Percentiles rank a stretch among this genome's conserved stretches.
Evolutionary conservation across 75 land plant species (phyloP).

Genomic region (Isoetes taiwanensis): DNA sequence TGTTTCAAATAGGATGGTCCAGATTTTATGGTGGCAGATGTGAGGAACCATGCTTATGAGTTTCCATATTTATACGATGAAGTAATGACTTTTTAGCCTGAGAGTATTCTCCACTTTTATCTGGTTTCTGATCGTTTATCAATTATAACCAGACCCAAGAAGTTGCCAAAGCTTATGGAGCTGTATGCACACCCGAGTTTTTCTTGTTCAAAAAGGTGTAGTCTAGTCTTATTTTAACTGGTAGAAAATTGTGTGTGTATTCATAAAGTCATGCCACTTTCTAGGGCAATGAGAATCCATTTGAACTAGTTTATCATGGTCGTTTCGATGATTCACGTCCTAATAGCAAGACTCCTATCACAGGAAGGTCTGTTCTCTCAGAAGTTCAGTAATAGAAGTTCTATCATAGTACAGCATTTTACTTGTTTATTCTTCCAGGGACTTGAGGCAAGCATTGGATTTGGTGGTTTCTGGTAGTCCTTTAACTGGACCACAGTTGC

Average conservation of each 20-base stretch:
- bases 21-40: conserved; percentile 89
- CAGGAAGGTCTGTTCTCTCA: conserved; percentile 56
- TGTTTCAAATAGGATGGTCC: conserved; percentile 98
- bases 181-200: conserved; percentile 93
- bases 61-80: conserved; percentile 96
- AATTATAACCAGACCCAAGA: conserved; percentile 80
- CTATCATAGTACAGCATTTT: too few species aligned
- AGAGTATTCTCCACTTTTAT: not conserved
- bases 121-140: too few species aligned
- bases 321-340: conserved; percentile 94
- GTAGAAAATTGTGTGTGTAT: too few species aligned
- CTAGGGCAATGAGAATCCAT: too few species aligned
- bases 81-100: conserved; percentile 33
- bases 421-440: conserved; percentile 29
- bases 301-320: conserved; percentile 89
- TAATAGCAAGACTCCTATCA: conserved; percentile 47
- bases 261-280: too few species aligned
- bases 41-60: conserved; percentile 50
- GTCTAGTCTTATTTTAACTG: too few species aligned
- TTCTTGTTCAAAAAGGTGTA: conserved; percentile 86
- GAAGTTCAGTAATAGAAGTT: too few species aligned
- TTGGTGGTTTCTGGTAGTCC: conserved; percentile 59
- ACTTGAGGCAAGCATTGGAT: conserved; percentile 70
- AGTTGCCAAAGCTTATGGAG: conserved; percentile 84
- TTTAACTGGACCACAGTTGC: conserved; percentile 42